These are phyloP conservation scores for Phalaenopsis hybrid DNA, from an alignment of 116 monocot species.

Conservation along the genomic window DNA sequence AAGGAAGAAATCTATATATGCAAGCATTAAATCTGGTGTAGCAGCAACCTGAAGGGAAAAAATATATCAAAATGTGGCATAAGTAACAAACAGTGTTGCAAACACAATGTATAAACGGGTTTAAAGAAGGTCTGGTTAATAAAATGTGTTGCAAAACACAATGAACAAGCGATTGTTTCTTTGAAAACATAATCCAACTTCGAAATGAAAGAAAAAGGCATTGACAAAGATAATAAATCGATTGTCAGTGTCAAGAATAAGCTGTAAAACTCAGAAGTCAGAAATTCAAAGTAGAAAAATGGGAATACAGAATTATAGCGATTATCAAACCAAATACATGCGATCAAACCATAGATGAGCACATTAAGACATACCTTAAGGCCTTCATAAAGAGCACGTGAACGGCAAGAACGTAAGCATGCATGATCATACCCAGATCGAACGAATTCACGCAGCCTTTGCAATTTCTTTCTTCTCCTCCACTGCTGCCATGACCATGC, in stretches of 20 bases:
- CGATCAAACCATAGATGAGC: background rate
- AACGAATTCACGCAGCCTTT: conserved; percentile 91
- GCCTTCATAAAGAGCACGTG: conserved; percentile 96
- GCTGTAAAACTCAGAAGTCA: too few species aligned
- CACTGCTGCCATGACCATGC: conserved; percentile 99
- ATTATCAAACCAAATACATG: background rate
- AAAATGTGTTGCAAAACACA: background rate
- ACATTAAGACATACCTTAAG: conserved; percentile 57
- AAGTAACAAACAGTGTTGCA: background rate
- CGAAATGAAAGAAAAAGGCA: too few species aligned
- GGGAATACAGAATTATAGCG: background rate
- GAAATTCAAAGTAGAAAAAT: background rate
- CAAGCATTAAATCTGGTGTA: conserved; percentile 95
- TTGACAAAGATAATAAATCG: too few species aligned
- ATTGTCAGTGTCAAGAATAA: background rate
- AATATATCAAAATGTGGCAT: conserved; percentile 3
- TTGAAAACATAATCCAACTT: background rate
- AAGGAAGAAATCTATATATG: conserved; percentile 93
- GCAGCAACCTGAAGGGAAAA: conserved; percentile 73
- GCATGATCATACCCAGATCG: conserved; percentile 98
- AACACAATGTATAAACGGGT: background rate
- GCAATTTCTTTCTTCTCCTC: conserved; percentile 90
- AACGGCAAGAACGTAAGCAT: conserved; percentile 93
- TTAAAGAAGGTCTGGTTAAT: background rate
- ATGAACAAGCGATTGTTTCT: background rate